A percentile compares a stretch with the other conserved stretches of the same genome.
Evolutionary conservation across 1,284 basidiomycete genomes (phyloP).

Genomic region (Trichosporon faecale): DNA sequence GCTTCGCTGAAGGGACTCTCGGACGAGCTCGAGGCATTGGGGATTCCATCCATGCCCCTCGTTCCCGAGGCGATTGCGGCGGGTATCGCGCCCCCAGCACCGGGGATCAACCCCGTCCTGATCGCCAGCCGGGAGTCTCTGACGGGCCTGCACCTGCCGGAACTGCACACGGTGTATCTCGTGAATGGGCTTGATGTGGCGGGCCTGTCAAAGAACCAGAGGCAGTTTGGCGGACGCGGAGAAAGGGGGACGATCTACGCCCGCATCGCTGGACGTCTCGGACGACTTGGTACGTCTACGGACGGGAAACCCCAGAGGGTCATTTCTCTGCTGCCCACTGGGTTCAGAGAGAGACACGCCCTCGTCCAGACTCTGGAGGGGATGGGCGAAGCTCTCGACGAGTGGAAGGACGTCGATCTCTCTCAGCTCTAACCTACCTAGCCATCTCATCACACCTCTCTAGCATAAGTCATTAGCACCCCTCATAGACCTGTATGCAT

Average conservation of each 20-base stretch:
- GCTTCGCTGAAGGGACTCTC: conserved; percentile 23
- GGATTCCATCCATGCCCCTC: conserved; percentile 24
- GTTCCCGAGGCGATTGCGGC: conserved; percentile 29
- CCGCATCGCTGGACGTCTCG: conserved; percentile 33
- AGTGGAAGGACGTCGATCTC: conserved; percentile 1
- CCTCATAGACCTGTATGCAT: conserved; percentile 12
- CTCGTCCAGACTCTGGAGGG: neutral
- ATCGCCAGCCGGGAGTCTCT: conserved; percentile 29
- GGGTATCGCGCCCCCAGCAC: conserved; percentile 11
- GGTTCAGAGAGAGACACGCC: neutral
- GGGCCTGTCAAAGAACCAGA: conserved; percentile 22
- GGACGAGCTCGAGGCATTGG: conserved; percentile 24
- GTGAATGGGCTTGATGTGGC: conserved; percentile 36
- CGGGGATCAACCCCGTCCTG: conserved; percentile 21
- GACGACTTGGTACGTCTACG: conserved; percentile 29
- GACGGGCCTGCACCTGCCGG: conserved; percentile 33
- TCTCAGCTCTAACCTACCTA: neutral
- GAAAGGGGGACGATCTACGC: conserved; percentile 28
- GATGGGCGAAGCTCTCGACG: neutral
- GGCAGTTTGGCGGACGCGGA: conserved; percentile 19
- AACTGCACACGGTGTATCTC: conserved; percentile 37
- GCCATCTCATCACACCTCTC: neutral
- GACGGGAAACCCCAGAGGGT: conserved; percentile 23
- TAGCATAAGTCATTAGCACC: neutral
- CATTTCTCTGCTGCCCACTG: conserved; percentile 30